Percentiles rank a stretch among this genome's conserved stretches.
Evolutionary conservation across 75 land plant genomes (phyloP).

Genomic region (Pinus taeda): DNA sequence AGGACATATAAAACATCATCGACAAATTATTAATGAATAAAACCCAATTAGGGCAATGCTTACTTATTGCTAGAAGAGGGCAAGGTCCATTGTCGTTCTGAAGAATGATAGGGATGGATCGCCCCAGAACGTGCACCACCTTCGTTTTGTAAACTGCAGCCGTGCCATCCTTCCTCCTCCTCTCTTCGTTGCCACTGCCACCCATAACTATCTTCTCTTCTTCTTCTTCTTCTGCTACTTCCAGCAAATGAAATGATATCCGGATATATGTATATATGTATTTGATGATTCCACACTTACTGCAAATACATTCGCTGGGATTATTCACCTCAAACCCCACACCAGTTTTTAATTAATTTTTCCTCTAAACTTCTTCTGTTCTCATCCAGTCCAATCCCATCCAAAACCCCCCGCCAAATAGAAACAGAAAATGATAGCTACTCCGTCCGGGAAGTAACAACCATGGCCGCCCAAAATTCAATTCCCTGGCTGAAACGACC

Average conservation of each 20-base stretch:
- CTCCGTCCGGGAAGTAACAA: too few relatives aligned
- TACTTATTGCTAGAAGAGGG: constrained; percentile 94
- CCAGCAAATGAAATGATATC: neutral
- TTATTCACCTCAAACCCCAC: neutral
- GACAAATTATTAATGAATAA: neutral
- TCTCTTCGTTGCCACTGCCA: neutral
- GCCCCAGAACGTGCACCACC: constrained; percentile 66
- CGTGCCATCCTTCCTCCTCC: neutral
- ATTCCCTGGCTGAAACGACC: too few relatives aligned
- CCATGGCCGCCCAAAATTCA: too few relatives aligned
- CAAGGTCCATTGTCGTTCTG: constrained; percentile 97
- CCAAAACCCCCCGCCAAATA: neutral
- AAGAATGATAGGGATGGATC: constrained; percentile 74
- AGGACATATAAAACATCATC: too few relatives aligned
- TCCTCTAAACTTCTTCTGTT: neutral
- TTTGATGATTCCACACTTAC: too few relatives aligned
- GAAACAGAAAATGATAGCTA: too few relatives aligned
- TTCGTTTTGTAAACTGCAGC: constrained; percentile 60
- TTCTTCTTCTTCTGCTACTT: neutral
- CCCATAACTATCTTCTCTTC: too few relatives aligned
- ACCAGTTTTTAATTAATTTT: neutral
- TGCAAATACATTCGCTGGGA: too few relatives aligned
- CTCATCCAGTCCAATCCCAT: neutral
- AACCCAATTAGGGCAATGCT: constrained; percentile 1
- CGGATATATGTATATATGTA: too few relatives aligned